phyloP scores from a whole-genome alignment of 2,329 filamentous ascomycete species.

The Scytalidium lignicola region DNA sequence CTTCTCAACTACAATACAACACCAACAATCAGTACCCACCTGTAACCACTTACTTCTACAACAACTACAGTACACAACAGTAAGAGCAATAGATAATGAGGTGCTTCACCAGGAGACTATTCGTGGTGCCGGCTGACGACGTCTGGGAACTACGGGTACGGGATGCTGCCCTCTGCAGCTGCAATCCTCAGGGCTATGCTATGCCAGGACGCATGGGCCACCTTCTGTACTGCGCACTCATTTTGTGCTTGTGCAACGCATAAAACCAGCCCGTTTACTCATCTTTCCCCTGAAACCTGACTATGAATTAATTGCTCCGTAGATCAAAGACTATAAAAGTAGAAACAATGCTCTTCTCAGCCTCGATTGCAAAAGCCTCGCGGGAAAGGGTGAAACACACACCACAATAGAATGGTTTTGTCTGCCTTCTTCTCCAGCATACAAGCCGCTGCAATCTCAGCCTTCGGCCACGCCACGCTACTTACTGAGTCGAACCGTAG shows the following conservation, averaged over 20 bases:
- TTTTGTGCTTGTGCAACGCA: constrained; percentile 10
- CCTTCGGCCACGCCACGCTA: background rate
- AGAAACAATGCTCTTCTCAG: background rate
- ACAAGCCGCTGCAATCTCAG: background rate
- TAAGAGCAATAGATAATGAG: too few species aligned
- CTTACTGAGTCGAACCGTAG: constrained; percentile 1
- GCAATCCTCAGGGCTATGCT: constrained; percentile 6
- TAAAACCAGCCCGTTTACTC: background rate
- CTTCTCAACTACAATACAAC: too few species aligned
- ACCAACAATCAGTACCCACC: too few species aligned
- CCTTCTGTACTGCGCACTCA: constrained; percentile 9
- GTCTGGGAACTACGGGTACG: constrained; percentile 1
- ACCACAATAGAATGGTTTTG: background rate
- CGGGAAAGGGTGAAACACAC: background rate
- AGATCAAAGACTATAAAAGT: constrained; percentile 4
- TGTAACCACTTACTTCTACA: too few species aligned
- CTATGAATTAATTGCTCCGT: too few species aligned
- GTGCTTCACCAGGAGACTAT: background rate
- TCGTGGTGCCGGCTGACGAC: background rate
- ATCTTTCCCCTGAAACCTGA: background rate
- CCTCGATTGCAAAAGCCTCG: constrained; percentile 1
- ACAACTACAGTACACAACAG: too few species aligned
- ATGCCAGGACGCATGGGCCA: constrained; percentile 12
- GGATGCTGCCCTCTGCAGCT: constrained; percentile 5
- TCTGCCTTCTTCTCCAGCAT: background rate